A percentile compares a stretch with the other conserved stretches of the same genome.
phyloP scores from a whole-genome alignment of 345 rosid genomes.

The Isatis tinctoria region DNA sequence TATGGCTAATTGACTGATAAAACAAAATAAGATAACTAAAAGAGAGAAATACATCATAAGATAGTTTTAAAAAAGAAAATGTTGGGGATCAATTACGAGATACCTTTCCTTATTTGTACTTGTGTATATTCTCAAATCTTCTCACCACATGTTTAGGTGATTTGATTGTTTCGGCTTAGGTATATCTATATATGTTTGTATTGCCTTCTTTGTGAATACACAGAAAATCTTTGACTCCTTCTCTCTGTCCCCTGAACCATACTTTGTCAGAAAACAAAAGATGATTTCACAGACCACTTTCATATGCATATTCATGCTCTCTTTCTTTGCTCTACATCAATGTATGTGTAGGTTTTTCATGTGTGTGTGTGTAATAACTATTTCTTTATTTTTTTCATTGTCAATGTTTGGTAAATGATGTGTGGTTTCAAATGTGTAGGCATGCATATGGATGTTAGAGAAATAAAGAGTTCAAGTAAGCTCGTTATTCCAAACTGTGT shows the following conservation, averaged over 20 bases:
- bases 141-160: too few relatives aligned
- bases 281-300: conserved; percentile 6
- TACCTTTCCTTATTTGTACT: too few relatives aligned
- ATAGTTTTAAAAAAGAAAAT: not conserved
- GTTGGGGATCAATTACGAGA: too few relatives aligned
- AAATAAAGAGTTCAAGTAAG: not conserved
- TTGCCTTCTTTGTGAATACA: too few relatives aligned
- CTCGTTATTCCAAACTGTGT: not conserved
- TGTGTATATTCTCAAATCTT: too few relatives aligned
- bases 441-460: not conserved
- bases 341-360: not conserved
- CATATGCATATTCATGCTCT: conserved; percentile 8
- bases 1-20: not conserved
- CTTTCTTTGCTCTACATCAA: conserved; percentile 5
- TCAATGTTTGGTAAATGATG: not conserved
- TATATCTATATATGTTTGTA: too few relatives aligned
- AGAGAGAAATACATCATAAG: not conserved
- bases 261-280: too few relatives aligned
- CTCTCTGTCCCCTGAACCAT: too few relatives aligned
- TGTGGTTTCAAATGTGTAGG: conserved; percentile 11
- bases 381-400: not conserved
- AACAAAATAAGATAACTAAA: not conserved
- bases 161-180: too few relatives aligned
- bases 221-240: too few relatives aligned
- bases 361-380: not conserved